Conservation (phyloP, 768 basidiomycete genomes). For the Podaxis carcinomalis region DNA sequence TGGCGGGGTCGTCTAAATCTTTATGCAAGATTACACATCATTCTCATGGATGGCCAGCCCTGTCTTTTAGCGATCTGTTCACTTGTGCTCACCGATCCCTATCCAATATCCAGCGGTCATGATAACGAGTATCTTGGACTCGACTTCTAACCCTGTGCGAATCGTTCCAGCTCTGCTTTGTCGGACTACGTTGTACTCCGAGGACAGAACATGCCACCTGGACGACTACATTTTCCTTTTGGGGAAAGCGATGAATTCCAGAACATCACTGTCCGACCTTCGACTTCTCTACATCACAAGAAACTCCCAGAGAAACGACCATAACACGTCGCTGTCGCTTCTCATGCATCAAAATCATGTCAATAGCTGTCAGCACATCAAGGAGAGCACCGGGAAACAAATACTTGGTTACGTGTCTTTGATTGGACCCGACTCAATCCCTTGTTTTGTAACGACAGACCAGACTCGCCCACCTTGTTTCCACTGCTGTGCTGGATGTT, state of each 20-base stretch:
- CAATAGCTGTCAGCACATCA: neutral
- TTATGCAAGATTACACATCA: too few species aligned
- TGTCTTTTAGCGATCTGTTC: too few species aligned
- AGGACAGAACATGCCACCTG: neutral
- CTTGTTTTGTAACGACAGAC: neutral
- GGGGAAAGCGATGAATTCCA: neutral
- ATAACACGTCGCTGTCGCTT: neutral
- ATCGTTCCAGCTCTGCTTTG: neutral
- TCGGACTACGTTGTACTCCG: neutral
- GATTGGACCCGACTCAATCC: neutral
- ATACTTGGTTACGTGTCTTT: neutral
- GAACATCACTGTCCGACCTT: neutral
- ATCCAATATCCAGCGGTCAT: neutral
- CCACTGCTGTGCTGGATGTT: neutral
- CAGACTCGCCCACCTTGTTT: neutral
- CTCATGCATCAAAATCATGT: neutral
- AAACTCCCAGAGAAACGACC: neutral
- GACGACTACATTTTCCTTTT: neutral
- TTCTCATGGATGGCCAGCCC: too few species aligned
- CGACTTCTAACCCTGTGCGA: neutral
- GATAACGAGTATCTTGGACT: neutral
- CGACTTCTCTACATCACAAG: neutral
- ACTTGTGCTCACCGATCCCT: too few species aligned
- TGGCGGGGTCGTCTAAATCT: too few species aligned
- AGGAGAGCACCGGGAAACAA: neutral